phyloP scores from a whole-genome alignment of 208 protist species.

The Crithidia bombi region DNA sequence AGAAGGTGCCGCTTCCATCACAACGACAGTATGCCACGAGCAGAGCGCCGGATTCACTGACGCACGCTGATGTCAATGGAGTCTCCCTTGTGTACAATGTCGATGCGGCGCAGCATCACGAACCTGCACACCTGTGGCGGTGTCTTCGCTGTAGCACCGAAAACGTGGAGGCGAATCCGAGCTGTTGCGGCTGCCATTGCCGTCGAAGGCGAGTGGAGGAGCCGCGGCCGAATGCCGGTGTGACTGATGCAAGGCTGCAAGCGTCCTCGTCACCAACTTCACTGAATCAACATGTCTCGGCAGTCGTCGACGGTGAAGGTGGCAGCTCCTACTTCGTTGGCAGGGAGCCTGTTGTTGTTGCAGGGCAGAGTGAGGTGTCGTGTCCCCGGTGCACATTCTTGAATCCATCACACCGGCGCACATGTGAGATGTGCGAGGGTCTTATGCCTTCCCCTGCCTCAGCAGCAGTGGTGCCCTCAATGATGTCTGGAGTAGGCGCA shows the following conservation, averaged over 20 bases:
- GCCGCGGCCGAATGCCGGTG: neutral
- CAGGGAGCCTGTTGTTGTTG: conserved; percentile 7
- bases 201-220: conserved; percentile 27
- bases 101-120: neutral
- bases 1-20: neutral
- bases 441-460: conserved; percentile 17
- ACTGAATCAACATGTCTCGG: neutral
- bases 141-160: conserved; percentile 27
- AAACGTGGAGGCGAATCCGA: conserved; percentile 21
- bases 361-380: conserved; percentile 23
- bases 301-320: neutral
- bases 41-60: neutral
- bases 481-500: neutral
- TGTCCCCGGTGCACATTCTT: conserved; percentile 51
- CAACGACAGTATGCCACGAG: neutral
- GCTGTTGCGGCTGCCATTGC: conserved; percentile 31
- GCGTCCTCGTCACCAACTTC: neutral
- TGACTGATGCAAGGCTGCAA: neutral
- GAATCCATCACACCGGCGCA: conserved; percentile 21
- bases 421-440: conserved; percentile 38
- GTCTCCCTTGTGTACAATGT: neutral
- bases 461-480: neutral
- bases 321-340: neutral
- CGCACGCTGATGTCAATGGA: neutral
- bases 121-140: conserved; percentile 7